phyloP scores from a whole-genome alignment of 1,139 yeast species.

The Zhuliangozyma parablackwelliae region DNA sequence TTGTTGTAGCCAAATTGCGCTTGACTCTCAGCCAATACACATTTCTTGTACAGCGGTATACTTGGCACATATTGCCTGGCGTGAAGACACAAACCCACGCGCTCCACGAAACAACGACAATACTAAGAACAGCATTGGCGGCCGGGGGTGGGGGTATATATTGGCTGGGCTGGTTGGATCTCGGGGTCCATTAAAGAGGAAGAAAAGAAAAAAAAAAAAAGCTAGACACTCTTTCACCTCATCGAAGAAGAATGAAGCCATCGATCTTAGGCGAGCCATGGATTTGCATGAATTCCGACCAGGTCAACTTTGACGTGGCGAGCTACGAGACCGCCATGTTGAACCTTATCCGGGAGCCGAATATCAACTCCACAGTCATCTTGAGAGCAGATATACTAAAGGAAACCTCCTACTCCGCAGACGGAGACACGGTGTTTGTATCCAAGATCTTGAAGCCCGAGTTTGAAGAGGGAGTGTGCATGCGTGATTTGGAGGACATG shows the following conservation, averaged over 20 bases:
- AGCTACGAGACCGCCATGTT: conserved; percentile 78
- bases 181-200: too few species aligned
- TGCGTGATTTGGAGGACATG: conserved; percentile 53
- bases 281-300: conserved; percentile 52
- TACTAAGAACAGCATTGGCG: too few species aligned
- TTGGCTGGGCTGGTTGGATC: too few species aligned
- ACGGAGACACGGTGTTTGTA: conserved; percentile 29
- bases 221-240: neutral
- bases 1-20: too few species aligned
- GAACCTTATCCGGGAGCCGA: conserved; percentile 79
- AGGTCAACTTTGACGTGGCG: conserved; percentile 38
- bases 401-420: conserved; percentile 45
- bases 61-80: too few species aligned
- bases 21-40: too few species aligned
- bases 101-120: too few species aligned
- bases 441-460: conserved; percentile 36
- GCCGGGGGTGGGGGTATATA: too few species aligned
- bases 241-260: conserved; percentile 1
- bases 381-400: conserved; percentile 79
- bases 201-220: conserved; percentile 2
- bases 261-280: conserved; percentile 60
- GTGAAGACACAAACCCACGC: too few species aligned
- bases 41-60: too few species aligned
- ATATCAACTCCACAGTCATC: conserved; percentile 87
- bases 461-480: conserved; percentile 36